Evolutionary conservation across 225 moss, liverwort and hornwort genomes (phyloP).

Genomic region (Bryum argenteum): DNA sequence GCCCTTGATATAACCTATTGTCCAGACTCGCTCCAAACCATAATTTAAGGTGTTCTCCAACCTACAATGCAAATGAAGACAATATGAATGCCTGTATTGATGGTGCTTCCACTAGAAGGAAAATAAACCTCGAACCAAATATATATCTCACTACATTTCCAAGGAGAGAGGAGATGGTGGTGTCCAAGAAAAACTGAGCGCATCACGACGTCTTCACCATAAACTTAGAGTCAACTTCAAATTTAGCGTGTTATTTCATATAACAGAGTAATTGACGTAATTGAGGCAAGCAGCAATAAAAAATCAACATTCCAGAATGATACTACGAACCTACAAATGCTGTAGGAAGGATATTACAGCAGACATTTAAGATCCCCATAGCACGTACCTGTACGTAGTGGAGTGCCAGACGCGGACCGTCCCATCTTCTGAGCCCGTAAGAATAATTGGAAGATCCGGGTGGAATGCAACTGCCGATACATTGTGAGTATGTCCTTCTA

Average conservation of each 20-base stretch:
- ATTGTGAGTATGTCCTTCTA: conserved; percentile 87
- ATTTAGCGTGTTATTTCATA: too few relatives aligned
- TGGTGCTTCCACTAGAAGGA: background rate
- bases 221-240: too few relatives aligned
- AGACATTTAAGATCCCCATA: background rate
- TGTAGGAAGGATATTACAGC: background rate
- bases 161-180: too few relatives aligned
- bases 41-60: conserved; percentile 90
- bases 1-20: conserved; percentile 76
- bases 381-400: conserved; percentile 76
- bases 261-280: background rate
- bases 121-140: background rate
- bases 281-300: background rate
- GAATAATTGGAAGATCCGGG: conserved; percentile 80
- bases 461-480: conserved; percentile 89
- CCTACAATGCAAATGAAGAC: conserved; percentile 38
- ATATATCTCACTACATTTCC: background rate
- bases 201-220: too few relatives aligned
- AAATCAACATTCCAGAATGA: too few relatives aligned
- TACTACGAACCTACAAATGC: background rate
- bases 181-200: too few relatives aligned
- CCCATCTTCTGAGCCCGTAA: conserved; percentile 92
- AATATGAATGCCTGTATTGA: background rate
- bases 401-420: conserved; percentile 90
- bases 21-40: conserved; percentile 92